Evolutionary conservation across 176 grass and related monocot genomes (phyloP), one percentile per base, ranked within the genome.

Genomic region (Aegilops longissima): DNA sequence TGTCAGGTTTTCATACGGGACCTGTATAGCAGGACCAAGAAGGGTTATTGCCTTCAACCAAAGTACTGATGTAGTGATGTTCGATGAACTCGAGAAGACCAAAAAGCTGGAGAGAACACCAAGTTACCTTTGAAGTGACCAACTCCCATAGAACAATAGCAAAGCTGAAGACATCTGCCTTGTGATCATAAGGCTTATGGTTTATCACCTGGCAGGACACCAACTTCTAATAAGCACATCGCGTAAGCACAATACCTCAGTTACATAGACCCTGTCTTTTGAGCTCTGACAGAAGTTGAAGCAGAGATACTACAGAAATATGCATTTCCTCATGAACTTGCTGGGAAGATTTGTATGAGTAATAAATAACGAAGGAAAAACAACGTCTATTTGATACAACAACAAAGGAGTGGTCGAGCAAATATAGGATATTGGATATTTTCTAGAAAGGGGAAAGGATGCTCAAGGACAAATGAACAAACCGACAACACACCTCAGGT

Each of bases 161-260:
- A 91, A 96, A 96, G 86, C 94, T 99, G 80, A 99, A 99, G 59
- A 96, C 83, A 78, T 99, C 97, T 75, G 94, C 94, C 80, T 90
- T 99, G 8, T 94, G 76, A 78, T 96, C 89, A 81, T 99, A 99
- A 29, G 85, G 61, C 66, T 80, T 91, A 83, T 99, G 97, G 68
- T 99, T 94, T 96, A 99, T 99, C 72, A 99, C 94, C 97, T 99
- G 71, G 49, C 36, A 65, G 24, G 42, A 72, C 31, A 87, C 64
- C 2, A 30, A 82, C 76, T 35, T 63, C 13, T 33, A 80, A 77
- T 71, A 34, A 88, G 31, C 23, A 86, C 6, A 79, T n/a, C 78
- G 12, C 34, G 33, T 13, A 63, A 35, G 16, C 31, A 65, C 20
- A 8, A 33, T 54, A 34, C 1, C 42, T 52, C 25, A 1, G 70